Conservation (phyloP, 176 grass and related monocot genomes). For the Oryza glumipatula region DNA sequence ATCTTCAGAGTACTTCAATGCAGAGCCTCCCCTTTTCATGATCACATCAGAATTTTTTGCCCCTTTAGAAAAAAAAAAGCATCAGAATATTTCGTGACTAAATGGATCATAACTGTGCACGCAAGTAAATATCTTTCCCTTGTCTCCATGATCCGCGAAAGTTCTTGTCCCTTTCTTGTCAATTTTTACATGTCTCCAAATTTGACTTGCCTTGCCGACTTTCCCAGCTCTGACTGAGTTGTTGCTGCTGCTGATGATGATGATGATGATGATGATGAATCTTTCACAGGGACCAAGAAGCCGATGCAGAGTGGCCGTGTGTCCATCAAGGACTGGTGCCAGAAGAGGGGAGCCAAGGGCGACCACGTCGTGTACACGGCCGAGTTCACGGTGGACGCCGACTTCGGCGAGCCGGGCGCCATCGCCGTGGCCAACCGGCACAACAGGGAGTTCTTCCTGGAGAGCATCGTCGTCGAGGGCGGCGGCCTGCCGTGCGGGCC, state of each 20-base stretch:
- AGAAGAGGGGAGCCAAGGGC: constrained; percentile 74
- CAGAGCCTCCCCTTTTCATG: background rate
- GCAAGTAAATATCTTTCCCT: constrained; percentile 15
- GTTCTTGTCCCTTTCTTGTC: constrained; percentile 22
- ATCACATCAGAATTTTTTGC: background rate
- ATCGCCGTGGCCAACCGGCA: constrained; percentile 77
- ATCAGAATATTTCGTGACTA: constrained; percentile 15
- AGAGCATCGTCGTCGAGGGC: constrained; percentile 85
- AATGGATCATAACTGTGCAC: constrained; percentile 1
- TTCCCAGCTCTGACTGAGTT: constrained; percentile 7
- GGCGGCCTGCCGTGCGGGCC: constrained; percentile 60
- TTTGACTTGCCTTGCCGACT: constrained; percentile 40
- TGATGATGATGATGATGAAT: background rate
- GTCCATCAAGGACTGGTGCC: constrained; percentile 82
- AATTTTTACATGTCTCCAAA: constrained; percentile 18
- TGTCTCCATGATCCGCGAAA: constrained; percentile 19
- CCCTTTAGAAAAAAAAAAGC: background rate
- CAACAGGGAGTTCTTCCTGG: constrained; percentile 89
- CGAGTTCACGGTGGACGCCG: constrained; percentile 74
- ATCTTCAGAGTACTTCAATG: constrained; percentile 10
- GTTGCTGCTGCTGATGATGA: background rate
- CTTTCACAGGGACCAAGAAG: constrained; percentile 63
- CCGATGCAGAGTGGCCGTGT: constrained; percentile 56
- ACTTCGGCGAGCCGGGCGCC: constrained; percentile 80
- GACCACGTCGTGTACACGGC: constrained; percentile 86